These are phyloP conservation scores for Rhodotorula babjevae DNA, from an alignment of 768 basidiomycete species.

Conservation along the genomic window DNA sequence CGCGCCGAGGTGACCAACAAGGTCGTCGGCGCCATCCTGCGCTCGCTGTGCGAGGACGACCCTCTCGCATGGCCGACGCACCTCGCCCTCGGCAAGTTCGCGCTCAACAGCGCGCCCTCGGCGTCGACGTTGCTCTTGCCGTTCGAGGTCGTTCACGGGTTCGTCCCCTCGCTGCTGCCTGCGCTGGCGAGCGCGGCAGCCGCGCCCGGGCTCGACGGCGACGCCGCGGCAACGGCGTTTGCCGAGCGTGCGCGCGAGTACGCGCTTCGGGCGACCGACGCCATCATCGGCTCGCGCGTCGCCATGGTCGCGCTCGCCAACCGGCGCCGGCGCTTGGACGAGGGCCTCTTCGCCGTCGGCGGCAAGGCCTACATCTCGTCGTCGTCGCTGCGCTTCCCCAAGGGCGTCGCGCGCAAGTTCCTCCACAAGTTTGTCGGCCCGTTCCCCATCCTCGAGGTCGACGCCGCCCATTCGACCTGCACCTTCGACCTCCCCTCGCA, in stretches of 20 bases:
- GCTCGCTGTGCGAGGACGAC: not conserved
- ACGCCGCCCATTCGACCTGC: not conserved
- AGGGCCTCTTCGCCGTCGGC: not conserved
- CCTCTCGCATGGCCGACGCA: not conserved
- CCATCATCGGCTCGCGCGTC: not conserved
- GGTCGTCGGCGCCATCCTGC: constrained; percentile 3
- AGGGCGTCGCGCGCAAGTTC: not conserved
- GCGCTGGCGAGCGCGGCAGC: no score
- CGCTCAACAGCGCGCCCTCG: not conserved
- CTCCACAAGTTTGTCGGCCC: constrained; percentile 45
- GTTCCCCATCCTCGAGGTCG: not conserved
- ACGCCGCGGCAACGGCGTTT: no score
- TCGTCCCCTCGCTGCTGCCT: not conserved
- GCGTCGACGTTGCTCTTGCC: not conserved
- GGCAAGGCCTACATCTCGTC: not conserved
- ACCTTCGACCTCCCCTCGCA: not conserved
- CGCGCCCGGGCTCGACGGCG: no score
- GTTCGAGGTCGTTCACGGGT: not conserved
- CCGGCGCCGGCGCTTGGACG: not conserved
- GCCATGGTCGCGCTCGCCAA: not conserved
- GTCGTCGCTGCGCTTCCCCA: not conserved
- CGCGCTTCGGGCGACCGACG: not conserved
- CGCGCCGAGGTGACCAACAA: constrained; percentile 12
- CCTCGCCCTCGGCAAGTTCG: no score
- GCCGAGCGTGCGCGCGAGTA: not conserved